A percentile compares a stretch with the other conserved stretches of the same genome.
These are phyloP conservation scores for Microglena sp. DNA, from an alignment of 139 green algal genomes.

Conservation along the genomic window DNA sequence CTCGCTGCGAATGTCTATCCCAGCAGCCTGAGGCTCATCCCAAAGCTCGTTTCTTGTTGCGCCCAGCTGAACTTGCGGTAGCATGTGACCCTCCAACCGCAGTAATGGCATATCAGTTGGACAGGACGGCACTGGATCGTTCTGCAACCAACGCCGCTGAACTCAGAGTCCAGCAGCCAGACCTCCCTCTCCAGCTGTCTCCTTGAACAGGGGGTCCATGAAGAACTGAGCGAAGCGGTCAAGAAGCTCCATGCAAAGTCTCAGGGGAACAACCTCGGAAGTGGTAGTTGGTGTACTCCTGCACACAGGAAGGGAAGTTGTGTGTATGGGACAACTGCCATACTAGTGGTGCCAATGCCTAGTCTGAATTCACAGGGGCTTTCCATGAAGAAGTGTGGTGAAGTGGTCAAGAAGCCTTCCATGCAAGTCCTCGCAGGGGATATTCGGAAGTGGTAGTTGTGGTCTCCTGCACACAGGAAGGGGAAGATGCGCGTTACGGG, in stretches of 20 bases:
- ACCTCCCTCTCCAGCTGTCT: slow-evolving; percentile 88
- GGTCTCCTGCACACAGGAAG: too few species aligned
- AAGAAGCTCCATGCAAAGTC: slow-evolving; percentile 63
- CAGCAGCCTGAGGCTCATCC: slow-evolving; percentile 6
- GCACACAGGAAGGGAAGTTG: neutral
- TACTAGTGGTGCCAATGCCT: too few species aligned
- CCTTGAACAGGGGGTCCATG: slow-evolving; percentile 71
- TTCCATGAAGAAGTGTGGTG: too few species aligned
- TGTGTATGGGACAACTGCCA: too few species aligned
- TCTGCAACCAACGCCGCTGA: slow-evolving; percentile 66
- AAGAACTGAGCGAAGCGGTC: slow-evolving; percentile 96
- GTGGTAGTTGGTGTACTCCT: slow-evolving; percentile 85
- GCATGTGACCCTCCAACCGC: slow-evolving; percentile 37
- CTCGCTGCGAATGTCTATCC: slow-evolving; percentile 10
- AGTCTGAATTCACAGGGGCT: too few species aligned
- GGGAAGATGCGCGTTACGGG: too few species aligned
- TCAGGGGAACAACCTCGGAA: slow-evolving; percentile 81
- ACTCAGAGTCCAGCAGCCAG: slow-evolving; percentile 75
- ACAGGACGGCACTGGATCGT: slow-evolving; percentile 64
- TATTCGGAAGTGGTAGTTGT: too few species aligned
- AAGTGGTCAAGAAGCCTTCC: too few species aligned
- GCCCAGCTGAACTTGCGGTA: slow-evolving; percentile 78
- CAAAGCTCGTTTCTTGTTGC: slow-evolving; percentile 65
- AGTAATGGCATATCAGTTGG: slow-evolving; percentile 84
- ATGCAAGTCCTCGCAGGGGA: too few species aligned